Evolutionary conservation across 202 grass and related monocot species (phyloP).

Genomic region (Saccharum hybrid): DNA sequence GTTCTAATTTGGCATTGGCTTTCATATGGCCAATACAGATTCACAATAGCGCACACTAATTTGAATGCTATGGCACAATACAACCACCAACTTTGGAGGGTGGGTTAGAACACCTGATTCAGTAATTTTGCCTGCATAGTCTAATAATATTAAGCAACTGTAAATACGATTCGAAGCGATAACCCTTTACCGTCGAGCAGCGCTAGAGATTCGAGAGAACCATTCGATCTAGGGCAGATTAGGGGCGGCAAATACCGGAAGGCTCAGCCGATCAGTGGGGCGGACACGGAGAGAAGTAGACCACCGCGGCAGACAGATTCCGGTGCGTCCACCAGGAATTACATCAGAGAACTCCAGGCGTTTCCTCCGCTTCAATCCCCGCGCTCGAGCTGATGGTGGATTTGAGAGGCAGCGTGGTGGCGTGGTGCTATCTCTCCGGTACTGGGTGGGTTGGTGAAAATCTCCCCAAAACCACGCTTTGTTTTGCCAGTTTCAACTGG

Average conservation of each 20-base stretch:
- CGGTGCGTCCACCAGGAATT: not conserved
- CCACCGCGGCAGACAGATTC: not conserved
- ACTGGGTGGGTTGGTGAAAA: constrained; percentile 1
- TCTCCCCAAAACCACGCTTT: not conserved
- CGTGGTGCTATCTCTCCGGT: not conserved
- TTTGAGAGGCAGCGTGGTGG: not conserved
- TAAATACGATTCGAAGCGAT: not conserved
- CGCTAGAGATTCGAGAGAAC: not conserved
- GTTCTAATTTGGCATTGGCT: not conserved
- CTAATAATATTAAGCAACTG: not conserved
- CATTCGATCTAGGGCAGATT: constrained; percentile 16
- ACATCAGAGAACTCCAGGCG: not conserved
- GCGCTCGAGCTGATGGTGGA: not conserved
- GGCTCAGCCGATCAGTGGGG: not conserved
- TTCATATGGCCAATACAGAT: not conserved
- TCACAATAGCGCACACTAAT: not conserved
- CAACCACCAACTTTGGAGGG: not conserved
- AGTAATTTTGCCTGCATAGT: not conserved
- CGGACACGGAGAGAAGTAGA: not conserved
- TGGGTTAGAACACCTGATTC: not conserved
- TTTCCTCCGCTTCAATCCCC: not conserved
- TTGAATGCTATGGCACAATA: not conserved
- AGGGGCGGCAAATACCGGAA: not conserved
- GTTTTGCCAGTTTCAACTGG: not conserved
- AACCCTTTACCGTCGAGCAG: not conserved